phyloP scores from a whole-genome alignment of 495 filamentous ascomycete genomes.

The Penicillium psychrofluorescens region DNA sequence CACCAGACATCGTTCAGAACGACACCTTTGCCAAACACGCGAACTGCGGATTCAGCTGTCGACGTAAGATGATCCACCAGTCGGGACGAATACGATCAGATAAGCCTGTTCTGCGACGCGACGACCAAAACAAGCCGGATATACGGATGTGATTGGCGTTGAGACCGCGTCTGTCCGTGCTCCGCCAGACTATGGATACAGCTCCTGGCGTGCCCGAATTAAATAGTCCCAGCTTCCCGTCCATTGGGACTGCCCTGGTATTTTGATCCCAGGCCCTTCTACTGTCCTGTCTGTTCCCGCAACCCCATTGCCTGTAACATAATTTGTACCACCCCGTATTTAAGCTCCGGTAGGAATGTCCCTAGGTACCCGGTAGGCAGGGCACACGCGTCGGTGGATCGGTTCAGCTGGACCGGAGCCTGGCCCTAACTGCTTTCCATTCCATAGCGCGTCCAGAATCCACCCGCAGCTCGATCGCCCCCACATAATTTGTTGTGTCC shows the following conservation, averaged over 20 bases:
- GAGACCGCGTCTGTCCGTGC: constrained; percentile 2
- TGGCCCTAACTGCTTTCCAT: background rate
- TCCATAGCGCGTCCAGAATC: constrained; percentile 6
- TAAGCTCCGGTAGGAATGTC: constrained; percentile 13
- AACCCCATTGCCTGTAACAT: too few relatives aligned
- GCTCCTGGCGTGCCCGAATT: too few relatives aligned
- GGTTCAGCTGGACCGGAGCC: too few relatives aligned
- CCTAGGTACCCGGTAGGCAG: too few relatives aligned
- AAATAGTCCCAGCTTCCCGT: too few relatives aligned
- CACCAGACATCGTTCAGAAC: background rate
- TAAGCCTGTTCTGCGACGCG: constrained; percentile 19
- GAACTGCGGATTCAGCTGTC: constrained; percentile 10
- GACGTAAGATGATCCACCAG: constrained; percentile 13
- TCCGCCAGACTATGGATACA: background rate
- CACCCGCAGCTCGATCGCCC: background rate
- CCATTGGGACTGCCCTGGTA: too few relatives aligned
- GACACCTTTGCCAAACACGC: constrained; percentile 6
- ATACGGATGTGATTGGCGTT: constrained; percentile 19
- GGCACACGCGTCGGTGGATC: too few relatives aligned
- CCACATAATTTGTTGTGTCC: background rate
- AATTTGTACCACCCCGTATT: background rate
- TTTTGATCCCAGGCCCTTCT: too few relatives aligned
- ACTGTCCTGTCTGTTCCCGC: too few relatives aligned
- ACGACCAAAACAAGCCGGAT: constrained; percentile 14
- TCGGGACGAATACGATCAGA: constrained; percentile 18